A percentile compares a stretch with the other conserved stretches of the same genome.
phyloP scores from a whole-genome alignment of 441 rosid genomes.

The Populus trichocarpa region DNA sequence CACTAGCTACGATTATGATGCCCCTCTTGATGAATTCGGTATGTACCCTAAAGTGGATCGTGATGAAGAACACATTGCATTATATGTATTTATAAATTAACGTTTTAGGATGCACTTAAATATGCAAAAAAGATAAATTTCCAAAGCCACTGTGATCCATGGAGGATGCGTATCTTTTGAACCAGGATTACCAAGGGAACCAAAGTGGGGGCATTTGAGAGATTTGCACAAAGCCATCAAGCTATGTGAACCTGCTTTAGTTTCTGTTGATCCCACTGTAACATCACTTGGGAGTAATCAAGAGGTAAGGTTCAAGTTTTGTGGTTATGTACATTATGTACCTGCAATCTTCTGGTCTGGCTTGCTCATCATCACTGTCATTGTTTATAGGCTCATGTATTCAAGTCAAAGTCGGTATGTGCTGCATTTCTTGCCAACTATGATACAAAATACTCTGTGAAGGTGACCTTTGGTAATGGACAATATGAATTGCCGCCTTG shows the following conservation, averaged over 20 bases:
- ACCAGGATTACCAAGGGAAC: slow-evolving; percentile 75
- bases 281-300: slow-evolving; percentile 71
- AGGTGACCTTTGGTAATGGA: slow-evolving; percentile 59
- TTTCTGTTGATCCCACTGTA: slow-evolving; percentile 63
- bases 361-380: background rate
- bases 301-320: slow-evolving; percentile 46
- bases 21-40: slow-evolving; percentile 96
- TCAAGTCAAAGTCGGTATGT: slow-evolving; percentile 65
- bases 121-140: background rate
- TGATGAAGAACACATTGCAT: background rate
- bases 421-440: slow-evolving; percentile 93
- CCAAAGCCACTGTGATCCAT: background rate
- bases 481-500: slow-evolving; percentile 95
- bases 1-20: slow-evolving; percentile 93
- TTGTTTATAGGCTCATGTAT: slow-evolving; percentile 71
- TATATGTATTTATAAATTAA: background rate
- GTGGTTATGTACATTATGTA: background rate
- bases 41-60: slow-evolving; percentile 15
- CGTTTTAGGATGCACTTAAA: background rate
- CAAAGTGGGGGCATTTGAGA: slow-evolving; percentile 97
- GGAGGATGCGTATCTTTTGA: background rate
- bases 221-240: slow-evolving; percentile 90
- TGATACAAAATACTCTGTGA: slow-evolving; percentile 51
- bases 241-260: slow-evolving; percentile 84
- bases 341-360: background rate